Conservation (phyloP, 2,329 filamentous ascomycete species). For the Coleophoma eucalyptorum region DNA sequence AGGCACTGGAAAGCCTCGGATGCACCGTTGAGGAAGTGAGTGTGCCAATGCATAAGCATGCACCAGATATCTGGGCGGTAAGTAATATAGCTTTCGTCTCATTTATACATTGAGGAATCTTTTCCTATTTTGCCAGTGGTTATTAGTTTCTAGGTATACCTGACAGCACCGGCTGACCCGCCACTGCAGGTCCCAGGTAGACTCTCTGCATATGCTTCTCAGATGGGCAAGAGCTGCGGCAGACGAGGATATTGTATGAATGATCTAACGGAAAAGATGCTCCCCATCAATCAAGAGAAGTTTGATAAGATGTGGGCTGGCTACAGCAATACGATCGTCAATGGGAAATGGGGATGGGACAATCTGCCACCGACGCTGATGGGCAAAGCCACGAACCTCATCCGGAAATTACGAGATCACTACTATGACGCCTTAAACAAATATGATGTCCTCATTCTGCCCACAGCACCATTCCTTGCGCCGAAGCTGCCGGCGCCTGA, state of each 20-base stretch:
- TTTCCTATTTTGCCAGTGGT: no score
- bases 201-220: no score
- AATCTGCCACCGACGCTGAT: slow-evolving; percentile 33
- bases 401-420: slow-evolving; percentile 36
- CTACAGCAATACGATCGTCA: no score
- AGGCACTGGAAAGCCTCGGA: no score
- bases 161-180: slow-evolving; percentile 19
- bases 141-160: no score
- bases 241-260: no score
- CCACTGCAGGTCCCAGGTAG: no score
- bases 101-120: no score
- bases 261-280: slow-evolving; percentile 28
- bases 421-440: slow-evolving; percentile 34
- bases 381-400: slow-evolving; percentile 41
- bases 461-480: slow-evolving; percentile 41
- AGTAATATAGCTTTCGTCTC: no score
- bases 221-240: no score
- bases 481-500: slow-evolving; percentile 35
- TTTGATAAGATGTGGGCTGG: no score
- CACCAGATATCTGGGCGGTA: slow-evolving; percentile 43
- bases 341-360: no score
- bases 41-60: slow-evolving; percentile 41
- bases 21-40: slow-evolving; percentile 40
- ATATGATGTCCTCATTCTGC: slow-evolving; percentile 41
- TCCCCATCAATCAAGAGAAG: slow-evolving; percentile 14